These are phyloP conservation scores for Filobasidium uniguttulatum DNA, from an alignment of 1,284 basidiomycete species.

Conservation along the genomic window DNA sequence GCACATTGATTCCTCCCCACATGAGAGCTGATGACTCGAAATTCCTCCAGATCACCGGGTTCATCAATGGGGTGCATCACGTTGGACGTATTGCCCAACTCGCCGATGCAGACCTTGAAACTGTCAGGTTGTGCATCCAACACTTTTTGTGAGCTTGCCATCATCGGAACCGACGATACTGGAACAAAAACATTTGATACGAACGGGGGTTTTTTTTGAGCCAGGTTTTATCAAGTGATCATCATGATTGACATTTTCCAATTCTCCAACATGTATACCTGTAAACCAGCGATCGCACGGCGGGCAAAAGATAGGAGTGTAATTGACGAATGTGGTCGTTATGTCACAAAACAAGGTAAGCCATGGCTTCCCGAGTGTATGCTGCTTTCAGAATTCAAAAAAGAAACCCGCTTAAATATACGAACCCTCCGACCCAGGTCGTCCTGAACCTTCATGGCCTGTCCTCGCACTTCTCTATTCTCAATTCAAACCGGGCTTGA, in stretches of 20 bases:
- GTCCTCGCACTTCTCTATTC: constrained; percentile 73
- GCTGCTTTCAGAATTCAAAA: no score
- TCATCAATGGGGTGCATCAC: constrained; percentile 82
- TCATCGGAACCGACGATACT: not conserved
- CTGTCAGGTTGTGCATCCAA: constrained; percentile 76
- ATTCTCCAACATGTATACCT: constrained; percentile 93
- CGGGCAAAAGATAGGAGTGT: constrained; percentile 70
- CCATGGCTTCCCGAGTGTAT: constrained; percentile 9
- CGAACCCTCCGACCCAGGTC: constrained; percentile 38
- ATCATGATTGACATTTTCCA: constrained; percentile 96
- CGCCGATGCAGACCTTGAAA: constrained; percentile 72
- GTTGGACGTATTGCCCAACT: constrained; percentile 80
- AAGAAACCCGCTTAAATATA: not conserved
- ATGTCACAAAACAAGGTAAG: constrained; percentile 63
- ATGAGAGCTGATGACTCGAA: not conserved
- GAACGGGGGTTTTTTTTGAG: not conserved
- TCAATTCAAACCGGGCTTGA: constrained; percentile 66
- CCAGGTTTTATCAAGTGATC: constrained; percentile 85
- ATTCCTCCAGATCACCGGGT: constrained; percentile 51
- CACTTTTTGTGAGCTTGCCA: constrained; percentile 62
- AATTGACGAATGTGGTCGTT: constrained; percentile 72
- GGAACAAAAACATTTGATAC: not conserved
- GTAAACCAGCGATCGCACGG: constrained; percentile 69
- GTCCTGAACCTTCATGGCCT: constrained; percentile 55
- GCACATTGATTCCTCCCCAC: constrained; percentile 10